A percentile compares a stretch with the other conserved stretches of the same genome.
Evolutionary conservation across 257 asterid species (phyloP).

Genomic region (Solanum chiquidenum): DNA sequence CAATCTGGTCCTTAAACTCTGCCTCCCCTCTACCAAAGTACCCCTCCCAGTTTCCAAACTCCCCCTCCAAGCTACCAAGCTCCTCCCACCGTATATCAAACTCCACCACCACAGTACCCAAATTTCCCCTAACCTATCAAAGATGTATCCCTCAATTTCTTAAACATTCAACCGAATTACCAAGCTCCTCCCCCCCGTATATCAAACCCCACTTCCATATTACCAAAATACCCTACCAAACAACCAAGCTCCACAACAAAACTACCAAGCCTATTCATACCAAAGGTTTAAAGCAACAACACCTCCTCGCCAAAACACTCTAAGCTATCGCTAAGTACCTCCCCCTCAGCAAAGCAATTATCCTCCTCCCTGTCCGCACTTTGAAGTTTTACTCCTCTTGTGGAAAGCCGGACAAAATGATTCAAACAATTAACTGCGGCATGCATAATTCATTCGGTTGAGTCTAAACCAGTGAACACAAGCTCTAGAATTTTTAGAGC

Average conservation of each 20-base stretch:
- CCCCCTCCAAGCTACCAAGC: too few relatives aligned
- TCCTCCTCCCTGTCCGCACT: rapidly evolving
- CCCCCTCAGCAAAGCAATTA: rapidly evolving
- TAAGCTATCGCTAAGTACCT: not conserved
- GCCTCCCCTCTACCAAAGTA: too few relatives aligned
- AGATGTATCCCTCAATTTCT: not conserved
- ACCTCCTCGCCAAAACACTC: too few relatives aligned
- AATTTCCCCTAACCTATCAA: not conserved
- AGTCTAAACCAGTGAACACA: not conserved
- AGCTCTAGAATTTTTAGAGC: not conserved
- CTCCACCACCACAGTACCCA: not conserved
- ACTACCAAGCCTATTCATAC: too few relatives aligned
- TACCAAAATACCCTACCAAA: not conserved
- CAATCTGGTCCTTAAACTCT: too few relatives aligned
- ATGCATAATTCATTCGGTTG: not conserved
- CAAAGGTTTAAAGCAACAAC: not conserved
- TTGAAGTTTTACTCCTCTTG: not conserved
- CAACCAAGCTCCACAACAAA: not conserved
- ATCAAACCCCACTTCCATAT: not conserved
- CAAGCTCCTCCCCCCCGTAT: not conserved
- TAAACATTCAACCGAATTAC: not conserved
- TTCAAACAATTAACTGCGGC: not conserved
- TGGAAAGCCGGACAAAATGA: too few relatives aligned
- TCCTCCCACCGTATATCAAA: too few relatives aligned
- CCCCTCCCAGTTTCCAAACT: too few relatives aligned